Evolutionary conservation across 2,329 filamentous ascomycete genomes (phyloP).

Genomic region (Dactylellina haptotyla): DNA sequence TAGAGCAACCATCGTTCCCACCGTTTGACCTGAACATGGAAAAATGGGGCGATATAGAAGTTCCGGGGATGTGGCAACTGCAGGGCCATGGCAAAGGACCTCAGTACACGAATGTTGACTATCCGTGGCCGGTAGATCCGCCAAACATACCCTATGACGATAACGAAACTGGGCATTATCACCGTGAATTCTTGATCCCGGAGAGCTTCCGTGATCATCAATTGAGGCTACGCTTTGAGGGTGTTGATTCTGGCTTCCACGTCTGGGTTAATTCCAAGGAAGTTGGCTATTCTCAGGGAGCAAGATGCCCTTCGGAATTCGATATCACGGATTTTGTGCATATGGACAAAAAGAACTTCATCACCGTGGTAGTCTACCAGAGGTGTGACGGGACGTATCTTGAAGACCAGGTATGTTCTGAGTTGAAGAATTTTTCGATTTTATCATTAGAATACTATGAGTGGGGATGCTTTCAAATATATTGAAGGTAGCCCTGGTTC

Average conservation of each 20-base stretch:
- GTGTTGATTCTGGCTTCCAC: conserved; percentile 77
- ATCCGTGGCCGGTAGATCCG: conserved; percentile 73
- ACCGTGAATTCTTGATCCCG: conserved; percentile 68
- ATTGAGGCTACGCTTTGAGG: conserved; percentile 74
- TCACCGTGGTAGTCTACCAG: conserved; percentile 75
- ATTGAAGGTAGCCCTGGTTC: background rate
- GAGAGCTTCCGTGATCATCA: conserved; percentile 66
- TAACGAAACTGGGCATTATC: conserved; percentile 74
- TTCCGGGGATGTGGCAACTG: conserved; percentile 76
- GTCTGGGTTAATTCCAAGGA: conserved; percentile 73
- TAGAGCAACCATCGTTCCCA: background rate
- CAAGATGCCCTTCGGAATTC: conserved; percentile 75
- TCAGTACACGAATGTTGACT: conserved; percentile 76
- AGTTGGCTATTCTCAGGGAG: conserved; percentile 75
- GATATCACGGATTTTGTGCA: conserved; percentile 70
- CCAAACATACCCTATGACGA: conserved; percentile 70
- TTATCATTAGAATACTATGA: background rate
- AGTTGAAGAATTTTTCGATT: conserved; percentile 22
- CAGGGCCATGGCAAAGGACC: conserved; percentile 73
- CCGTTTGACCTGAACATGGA: conserved; percentile 56
- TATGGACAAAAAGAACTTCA: conserved; percentile 64
- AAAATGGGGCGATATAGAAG: conserved; percentile 68
- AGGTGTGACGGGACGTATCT: conserved; percentile 76
- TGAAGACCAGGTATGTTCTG: conserved; percentile 67
- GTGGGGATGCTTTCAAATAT: background rate